phyloP scores from a whole-genome alignment of 2,329 filamentous ascomycete species.

The Pseudopyrenochaeta lycopersici region DNA sequence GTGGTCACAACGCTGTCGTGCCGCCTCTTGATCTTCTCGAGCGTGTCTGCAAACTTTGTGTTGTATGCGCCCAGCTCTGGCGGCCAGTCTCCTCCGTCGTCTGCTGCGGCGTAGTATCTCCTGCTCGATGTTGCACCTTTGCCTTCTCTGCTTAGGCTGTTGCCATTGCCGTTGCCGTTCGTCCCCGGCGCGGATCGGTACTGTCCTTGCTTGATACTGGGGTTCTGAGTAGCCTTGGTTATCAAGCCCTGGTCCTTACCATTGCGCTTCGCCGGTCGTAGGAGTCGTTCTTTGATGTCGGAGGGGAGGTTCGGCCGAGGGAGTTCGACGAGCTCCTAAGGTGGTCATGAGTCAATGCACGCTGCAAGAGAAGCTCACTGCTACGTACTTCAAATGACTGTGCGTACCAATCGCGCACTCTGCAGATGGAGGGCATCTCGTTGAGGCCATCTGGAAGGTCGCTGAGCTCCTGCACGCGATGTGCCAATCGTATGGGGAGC shows the following conservation, averaged over 20 bases:
- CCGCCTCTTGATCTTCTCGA: slow-evolving; percentile 93
- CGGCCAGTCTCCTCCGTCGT: slow-evolving; percentile 89
- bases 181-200: slow-evolving; percentile 68
- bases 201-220: slow-evolving; percentile 85
- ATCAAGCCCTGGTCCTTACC: slow-evolving; percentile 73
- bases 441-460: slow-evolving; percentile 94
- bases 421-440: slow-evolving; percentile 96
- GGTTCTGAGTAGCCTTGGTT: slow-evolving; percentile 86
- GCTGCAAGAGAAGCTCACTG: slow-evolving; percentile 7
- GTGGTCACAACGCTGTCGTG: slow-evolving; percentile 98
- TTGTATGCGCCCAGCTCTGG: slow-evolving; percentile 96
- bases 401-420: slow-evolving; percentile 97
- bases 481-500: slow-evolving; percentile 93
- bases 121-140: slow-evolving; percentile 59
- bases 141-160: slow-evolving; percentile 58
- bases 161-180: slow-evolving; percentile 59
- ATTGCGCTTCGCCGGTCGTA: slow-evolving; percentile 69
- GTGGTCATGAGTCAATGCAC: slow-evolving; percentile 40
- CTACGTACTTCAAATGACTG: slow-evolving; percentile 93
- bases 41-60: slow-evolving; percentile 83
- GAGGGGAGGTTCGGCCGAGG: slow-evolving; percentile 77
- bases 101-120: slow-evolving; percentile 91
- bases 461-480: slow-evolving; percentile 93
- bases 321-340: slow-evolving; percentile 88
- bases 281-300: slow-evolving; percentile 81